Evolutionary conservation across 345 rosid genomes (phyloP).

Genomic region (Eucalyptus marginata): DNA sequence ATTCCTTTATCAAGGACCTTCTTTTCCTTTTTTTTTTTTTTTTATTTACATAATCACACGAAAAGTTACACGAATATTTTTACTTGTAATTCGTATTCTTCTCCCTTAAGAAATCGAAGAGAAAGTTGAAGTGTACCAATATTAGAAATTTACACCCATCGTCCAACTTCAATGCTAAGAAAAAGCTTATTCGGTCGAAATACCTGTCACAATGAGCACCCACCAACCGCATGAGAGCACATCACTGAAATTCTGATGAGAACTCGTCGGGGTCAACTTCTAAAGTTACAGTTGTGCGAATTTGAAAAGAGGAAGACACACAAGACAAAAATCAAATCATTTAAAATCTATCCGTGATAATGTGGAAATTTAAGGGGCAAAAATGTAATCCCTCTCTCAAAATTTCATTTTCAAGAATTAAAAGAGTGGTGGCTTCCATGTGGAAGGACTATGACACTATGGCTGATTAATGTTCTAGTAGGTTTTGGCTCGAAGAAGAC

Average conservation of each 20-base stretch:
- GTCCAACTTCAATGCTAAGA: background rate
- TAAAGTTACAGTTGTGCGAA: rapidly evolving
- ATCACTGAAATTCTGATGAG: rapidly evolving
- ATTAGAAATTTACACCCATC: background rate
- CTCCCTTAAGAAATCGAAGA: background rate
- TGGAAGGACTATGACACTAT: background rate
- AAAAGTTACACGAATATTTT: background rate
- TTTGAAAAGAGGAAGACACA: background rate
- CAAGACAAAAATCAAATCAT: background rate
- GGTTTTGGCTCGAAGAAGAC: background rate
- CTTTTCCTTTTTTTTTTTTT: background rate
- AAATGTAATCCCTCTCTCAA: background rate
- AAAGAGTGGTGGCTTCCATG: background rate
- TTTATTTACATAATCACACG: background rate
- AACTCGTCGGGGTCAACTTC: background rate
- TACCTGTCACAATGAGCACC: background rate
- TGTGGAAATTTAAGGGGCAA: background rate
- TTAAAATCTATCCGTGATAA: background rate
- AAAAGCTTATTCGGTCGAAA: background rate
- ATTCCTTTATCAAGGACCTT: background rate
- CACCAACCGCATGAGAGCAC: background rate
- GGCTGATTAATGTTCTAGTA: background rate
- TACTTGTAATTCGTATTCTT: background rate
- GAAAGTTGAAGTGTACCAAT: background rate
- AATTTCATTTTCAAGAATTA: background rate